Percentiles rank a stretch among this genome's conserved stretches.
Conservation (phyloP, 2,329 filamentous ascomycete genomes). For the Aspergillus phoenicis region DNA sequence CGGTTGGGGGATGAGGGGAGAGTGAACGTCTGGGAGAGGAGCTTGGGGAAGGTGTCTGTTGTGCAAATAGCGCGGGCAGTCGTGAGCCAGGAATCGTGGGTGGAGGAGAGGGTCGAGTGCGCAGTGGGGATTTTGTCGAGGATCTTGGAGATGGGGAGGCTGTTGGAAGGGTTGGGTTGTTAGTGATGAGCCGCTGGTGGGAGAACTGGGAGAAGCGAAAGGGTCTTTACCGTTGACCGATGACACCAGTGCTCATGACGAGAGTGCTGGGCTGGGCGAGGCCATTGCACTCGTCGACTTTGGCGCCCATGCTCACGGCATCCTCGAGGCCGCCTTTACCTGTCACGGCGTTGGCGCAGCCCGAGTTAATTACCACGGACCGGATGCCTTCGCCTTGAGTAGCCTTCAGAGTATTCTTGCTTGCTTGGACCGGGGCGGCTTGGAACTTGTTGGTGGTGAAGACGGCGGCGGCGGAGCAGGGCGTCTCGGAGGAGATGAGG, state of each 20-base stretch:
- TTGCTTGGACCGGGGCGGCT: slow-evolving; percentile 89
- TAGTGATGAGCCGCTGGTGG: background rate
- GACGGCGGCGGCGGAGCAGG: slow-evolving; percentile 85
- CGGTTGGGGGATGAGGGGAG: slow-evolving; percentile 76
- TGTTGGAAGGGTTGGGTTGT: slow-evolving; percentile 33
- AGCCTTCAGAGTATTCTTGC: slow-evolving; percentile 68
- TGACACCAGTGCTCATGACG: slow-evolving; percentile 98
- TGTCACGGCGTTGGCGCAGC: slow-evolving; percentile 96
- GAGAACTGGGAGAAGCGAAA: background rate
- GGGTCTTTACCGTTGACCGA: slow-evolving; percentile 73
- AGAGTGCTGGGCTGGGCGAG: slow-evolving; percentile 65
- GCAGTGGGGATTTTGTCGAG: slow-evolving; percentile 77
- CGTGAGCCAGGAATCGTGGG: slow-evolving; percentile 83
- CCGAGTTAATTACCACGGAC: slow-evolving; percentile 89
- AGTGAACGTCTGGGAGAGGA: slow-evolving; percentile 79
- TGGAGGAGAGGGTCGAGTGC: slow-evolving; percentile 68
- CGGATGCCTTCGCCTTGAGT: slow-evolving; percentile 70
- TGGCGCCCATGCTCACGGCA: slow-evolving; percentile 78
- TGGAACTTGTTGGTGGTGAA: slow-evolving; percentile 99
- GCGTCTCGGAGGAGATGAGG: slow-evolving; percentile 80
- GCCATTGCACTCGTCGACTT: slow-evolving; percentile 70
- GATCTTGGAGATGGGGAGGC: slow-evolving; percentile 89
- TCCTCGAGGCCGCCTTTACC: slow-evolving; percentile 87
- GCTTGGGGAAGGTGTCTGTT: slow-evolving; percentile 97
- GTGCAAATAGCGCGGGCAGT: slow-evolving; percentile 94